Percentiles rank a stretch among this genome's conserved stretches.
Conservation (phyloP, 129 eudicot genomes). For the Pseudognaphalium luteoalbum region DNA sequence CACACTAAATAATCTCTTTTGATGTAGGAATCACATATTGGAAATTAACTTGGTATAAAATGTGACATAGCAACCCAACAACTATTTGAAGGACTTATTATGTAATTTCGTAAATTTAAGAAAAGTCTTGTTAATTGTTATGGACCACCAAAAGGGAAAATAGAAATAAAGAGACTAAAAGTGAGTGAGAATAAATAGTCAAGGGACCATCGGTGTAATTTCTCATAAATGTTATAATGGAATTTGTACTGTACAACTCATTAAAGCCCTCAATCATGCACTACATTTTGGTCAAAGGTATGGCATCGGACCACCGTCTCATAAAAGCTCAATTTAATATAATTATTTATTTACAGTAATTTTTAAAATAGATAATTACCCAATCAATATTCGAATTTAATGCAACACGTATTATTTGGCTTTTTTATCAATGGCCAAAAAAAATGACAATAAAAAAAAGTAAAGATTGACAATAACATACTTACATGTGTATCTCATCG, state of each 20-base stretch:
- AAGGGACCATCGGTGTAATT: slow-evolving; percentile 16
- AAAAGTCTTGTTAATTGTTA: not conserved
- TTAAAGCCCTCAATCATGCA: slow-evolving; percentile 23
- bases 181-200: slow-evolving; percentile 11
- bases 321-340: not conserved
- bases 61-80: not conserved
- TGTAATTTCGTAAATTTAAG: not conserved
- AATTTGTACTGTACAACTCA: slow-evolving; percentile 15
- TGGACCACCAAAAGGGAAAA: slow-evolving; percentile 14
- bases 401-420: not conserved
- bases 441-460: too few relatives aligned
- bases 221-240: slow-evolving; percentile 5
- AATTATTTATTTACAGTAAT: not conserved
- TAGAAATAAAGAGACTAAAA: slow-evolving; percentile 7
- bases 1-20: too few relatives aligned
- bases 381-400: not conserved
- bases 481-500: too few relatives aligned
- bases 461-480: too few relatives aligned
- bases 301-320: slow-evolving; percentile 22
- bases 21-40: too few relatives aligned
- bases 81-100: not conserved
- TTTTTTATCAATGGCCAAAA: too few relatives aligned
- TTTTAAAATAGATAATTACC: not conserved
- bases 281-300: slow-evolving; percentile 12
- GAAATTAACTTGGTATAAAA: not conserved